Percentiles rank a stretch among this genome's conserved stretches.
phyloP scores from a whole-genome alignment of 805 yeast genomes.

The Metschnikowia colocasiae region DNA sequence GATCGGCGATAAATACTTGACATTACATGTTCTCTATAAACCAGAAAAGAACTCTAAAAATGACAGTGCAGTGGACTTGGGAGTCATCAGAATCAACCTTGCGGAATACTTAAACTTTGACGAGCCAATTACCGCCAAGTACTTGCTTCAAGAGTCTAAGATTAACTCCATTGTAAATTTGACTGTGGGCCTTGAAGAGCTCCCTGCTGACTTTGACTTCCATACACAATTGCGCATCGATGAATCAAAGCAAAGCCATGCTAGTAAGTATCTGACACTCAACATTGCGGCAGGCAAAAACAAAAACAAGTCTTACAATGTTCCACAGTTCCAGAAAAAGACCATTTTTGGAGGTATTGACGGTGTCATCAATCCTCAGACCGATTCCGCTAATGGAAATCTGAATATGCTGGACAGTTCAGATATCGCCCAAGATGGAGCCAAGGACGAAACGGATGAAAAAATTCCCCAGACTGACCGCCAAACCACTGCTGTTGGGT shows the following conservation, averaged over 20 bases:
- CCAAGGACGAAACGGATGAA: conserved; percentile 4
- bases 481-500: conserved; percentile 8
- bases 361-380: conserved; percentile 29
- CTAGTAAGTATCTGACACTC: conserved; percentile 3
- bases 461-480: conserved; percentile 1
- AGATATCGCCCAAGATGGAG: neutral
- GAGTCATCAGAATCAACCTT: conserved; percentile 62
- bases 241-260: conserved; percentile 20
- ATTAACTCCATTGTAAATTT: conserved; percentile 75
- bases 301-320: conserved; percentile 22
- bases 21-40: conserved; percentile 35
- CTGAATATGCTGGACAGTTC: neutral
- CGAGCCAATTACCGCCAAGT: conserved; percentile 53
- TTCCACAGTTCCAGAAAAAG: conserved; percentile 39
- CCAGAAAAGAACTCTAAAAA: conserved; percentile 23
- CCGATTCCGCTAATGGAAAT: conserved; percentile 1
- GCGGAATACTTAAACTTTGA: conserved; percentile 64
- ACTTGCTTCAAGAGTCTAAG: conserved; percentile 71
- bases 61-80: conserved; percentile 46
- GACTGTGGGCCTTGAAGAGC: conserved; percentile 49
- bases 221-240: conserved; percentile 39
- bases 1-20: conserved; percentile 42
- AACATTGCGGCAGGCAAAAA: conserved; percentile 20
- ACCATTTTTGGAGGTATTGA: conserved; percentile 50
- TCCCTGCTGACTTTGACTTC: conserved; percentile 37